Base-by-base conservation (phyloP, 345 rosid genomes). In the Populus nigra region DNA sequence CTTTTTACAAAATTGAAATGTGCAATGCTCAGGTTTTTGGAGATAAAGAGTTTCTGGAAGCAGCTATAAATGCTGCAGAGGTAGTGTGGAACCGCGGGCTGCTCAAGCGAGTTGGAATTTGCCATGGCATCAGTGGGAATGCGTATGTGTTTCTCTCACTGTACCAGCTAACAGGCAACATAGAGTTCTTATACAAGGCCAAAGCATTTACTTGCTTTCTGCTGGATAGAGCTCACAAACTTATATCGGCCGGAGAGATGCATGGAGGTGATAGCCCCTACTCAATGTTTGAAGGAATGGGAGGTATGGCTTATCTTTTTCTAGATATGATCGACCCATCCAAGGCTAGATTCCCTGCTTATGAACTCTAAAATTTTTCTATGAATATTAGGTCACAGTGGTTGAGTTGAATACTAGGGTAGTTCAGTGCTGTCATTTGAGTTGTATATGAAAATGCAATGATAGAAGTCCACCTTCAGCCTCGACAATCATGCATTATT, bases 261-360 rank as follows among this genome's bases (percentile, higher is more conserved):
- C 77, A 81, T 35, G 77, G 84, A 81, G 84, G 84, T 33, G 80
- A 81, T 81, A 81, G 71, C 47, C 80, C 80, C 47, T 69, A 77
- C 77, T 77, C 84, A 7, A 31, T 81, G 39, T 81, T 77, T 36
- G 84, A 81, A 73, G 84, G 84, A 39, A 67, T 22, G 74, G 84
- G 84, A 68, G 80, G 84, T 35, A 73, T 81, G 80, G 80, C 77
- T 22, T 68, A 68, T 68, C 80, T 77, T 55, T 73, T 72, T 61
- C 72, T 81, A 59, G 84, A 77, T 61, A 77, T 77, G 68, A 47
- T 47, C 20, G 71, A 81, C 27, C 84, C 84, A 9, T 61, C 66
- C 25, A 59, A 68, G 23, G 70, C 84, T 62, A 77, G 66, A 73
- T 81, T 81, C 74, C 84, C 84, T 31, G 84, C 66, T 17, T 81